phyloP scores from a whole-genome alignment of 768 basidiomycete species.

The Lepiota venenata region DNA sequence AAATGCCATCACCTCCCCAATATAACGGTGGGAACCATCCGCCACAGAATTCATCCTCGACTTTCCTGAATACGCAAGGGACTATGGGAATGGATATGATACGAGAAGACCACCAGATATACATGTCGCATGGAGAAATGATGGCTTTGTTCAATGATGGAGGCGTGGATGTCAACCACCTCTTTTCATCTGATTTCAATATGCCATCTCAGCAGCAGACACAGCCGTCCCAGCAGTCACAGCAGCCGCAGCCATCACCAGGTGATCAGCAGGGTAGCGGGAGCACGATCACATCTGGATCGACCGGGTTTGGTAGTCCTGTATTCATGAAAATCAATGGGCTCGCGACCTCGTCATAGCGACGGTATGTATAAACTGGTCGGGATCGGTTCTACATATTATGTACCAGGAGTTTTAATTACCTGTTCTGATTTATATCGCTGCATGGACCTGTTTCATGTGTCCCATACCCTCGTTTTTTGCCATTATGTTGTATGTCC shows the following conservation, averaged over 20 bases:
- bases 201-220: constrained; percentile 14
- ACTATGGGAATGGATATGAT: constrained; percentile 43
- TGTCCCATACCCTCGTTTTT: not conserved
- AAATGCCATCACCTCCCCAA: constrained; percentile 5
- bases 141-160: constrained; percentile 59
- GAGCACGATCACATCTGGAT: constrained; percentile 13
- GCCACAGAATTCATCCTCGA: constrained; percentile 16
- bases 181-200: constrained; percentile 27
- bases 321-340: constrained; percentile 34
- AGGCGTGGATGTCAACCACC: constrained; percentile 31
- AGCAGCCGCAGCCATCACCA: constrained; percentile 14
- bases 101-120: constrained; percentile 44
- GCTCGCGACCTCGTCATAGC: constrained; percentile 32
- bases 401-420: not conserved
- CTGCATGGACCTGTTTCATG: not conserved
- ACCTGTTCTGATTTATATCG: not conserved
- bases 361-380: not conserved
- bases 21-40: constrained; percentile 14
- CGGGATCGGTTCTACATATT: not conserved
- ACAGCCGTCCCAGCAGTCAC: constrained; percentile 9
- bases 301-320: constrained; percentile 21
- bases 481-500: not conserved
- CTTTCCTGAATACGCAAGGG: constrained; percentile 34
- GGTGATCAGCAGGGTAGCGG: constrained; percentile 11
- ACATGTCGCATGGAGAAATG: constrained; percentile 58